Conservation (phyloP, 139 green algal genomes). For the Desmodesmus armatus region DNA sequence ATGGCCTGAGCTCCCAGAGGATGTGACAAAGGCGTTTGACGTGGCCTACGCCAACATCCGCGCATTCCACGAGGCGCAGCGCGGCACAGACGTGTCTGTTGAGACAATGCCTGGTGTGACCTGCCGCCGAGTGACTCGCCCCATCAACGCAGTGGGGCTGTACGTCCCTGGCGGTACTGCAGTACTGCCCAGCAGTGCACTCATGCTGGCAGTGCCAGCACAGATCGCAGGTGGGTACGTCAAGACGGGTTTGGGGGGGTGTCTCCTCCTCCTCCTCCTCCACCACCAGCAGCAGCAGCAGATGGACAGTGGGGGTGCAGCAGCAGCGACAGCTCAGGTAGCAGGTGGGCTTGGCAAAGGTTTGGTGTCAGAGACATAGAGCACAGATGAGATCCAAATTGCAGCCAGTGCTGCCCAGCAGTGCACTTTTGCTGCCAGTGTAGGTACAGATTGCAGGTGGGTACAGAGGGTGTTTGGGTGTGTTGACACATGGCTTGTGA, state of each 20-base stretch:
- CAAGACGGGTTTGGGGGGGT: no score
- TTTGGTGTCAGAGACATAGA: no score
- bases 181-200: conserved; percentile 92
- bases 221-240: no score
- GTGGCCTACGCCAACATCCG: conserved; percentile 95
- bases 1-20: conserved; percentile 75
- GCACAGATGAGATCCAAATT: no score
- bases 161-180: conserved; percentile 98
- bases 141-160: conserved; percentile 90
- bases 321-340: no score
- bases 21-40: conserved; percentile 91
- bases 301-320: no score
- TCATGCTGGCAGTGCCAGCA: conserved; percentile 97
- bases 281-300: no score
- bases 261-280: no score
- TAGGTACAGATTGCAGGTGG: conserved; percentile 84
- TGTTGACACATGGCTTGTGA: no score
- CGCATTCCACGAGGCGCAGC: conserved; percentile 94
- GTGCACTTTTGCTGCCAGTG: conserved; percentile 96
- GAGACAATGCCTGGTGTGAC: conserved; percentile 96
- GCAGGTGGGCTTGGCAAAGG: no score
- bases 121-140: conserved; percentile 75
- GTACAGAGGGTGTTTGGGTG: no score
- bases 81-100: conserved; percentile 62
- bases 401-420: conserved; percentile 95